Conservation (phyloP, 331 rosid species). For the Rhamnella rubrinervis region DNA sequence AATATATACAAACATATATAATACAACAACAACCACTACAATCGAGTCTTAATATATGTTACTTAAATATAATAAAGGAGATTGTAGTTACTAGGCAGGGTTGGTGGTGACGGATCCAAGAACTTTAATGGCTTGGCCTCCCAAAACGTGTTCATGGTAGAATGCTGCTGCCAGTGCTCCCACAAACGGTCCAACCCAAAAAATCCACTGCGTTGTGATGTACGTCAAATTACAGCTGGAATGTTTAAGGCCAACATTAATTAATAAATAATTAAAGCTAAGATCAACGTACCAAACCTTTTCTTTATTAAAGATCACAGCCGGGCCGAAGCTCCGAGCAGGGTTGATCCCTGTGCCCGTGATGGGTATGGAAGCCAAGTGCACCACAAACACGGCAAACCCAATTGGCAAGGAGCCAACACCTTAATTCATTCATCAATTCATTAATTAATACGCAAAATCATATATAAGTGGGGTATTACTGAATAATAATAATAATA, state of each 20-base stretch:
- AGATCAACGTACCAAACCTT: background rate
- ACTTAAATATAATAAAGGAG: too few species aligned
- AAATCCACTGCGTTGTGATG: background rate
- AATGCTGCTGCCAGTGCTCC: background rate
- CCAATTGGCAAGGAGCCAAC: background rate
- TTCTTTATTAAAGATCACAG: background rate
- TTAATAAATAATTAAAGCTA: too few species aligned
- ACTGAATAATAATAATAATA: too few species aligned
- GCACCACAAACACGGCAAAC: slow-evolving; percentile 1
- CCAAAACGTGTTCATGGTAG: background rate
- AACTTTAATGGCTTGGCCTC: background rate
- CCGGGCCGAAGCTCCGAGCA: background rate
- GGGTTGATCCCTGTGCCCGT: background rate
- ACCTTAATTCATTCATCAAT: background rate
- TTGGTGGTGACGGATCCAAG: background rate
- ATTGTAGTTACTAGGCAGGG: background rate
- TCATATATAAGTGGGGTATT: too few species aligned
- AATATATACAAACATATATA: too few species aligned
- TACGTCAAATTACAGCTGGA: too few species aligned
- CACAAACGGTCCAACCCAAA: slow-evolving; percentile 1
- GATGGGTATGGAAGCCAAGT: slow-evolving; percentile 1
- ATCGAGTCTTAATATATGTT: too few species aligned
- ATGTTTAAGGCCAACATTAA: background rate
- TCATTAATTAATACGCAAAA: background rate
- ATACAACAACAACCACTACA: too few species aligned